phyloP scores from a whole-genome alignment of 352 stramenopile species.

The Albugo laibachii region DNA sequence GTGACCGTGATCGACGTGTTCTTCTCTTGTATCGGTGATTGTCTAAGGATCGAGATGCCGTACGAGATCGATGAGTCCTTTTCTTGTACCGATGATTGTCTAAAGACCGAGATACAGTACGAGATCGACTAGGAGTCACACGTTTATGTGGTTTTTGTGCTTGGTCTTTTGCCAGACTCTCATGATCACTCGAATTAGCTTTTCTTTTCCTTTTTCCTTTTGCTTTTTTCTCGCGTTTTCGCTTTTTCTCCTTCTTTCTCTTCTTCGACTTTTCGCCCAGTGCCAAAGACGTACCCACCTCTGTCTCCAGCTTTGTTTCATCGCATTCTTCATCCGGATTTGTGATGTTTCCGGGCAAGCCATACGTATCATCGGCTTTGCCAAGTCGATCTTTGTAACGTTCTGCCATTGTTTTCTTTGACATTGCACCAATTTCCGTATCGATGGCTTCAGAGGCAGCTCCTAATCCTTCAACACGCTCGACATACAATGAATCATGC shows the following conservation, averaged over 20 bases:
- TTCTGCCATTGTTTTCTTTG: slow-evolving; percentile 49
- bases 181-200: neutral
- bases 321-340: neutral
- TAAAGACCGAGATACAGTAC: too few relatives aligned
- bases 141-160: neutral
- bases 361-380: slow-evolving; percentile 37
- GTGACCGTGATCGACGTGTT: slow-evolving; percentile 6
- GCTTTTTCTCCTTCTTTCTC: slow-evolving; percentile 36
- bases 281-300: too few relatives aligned
- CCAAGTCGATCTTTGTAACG: slow-evolving; percentile 43
- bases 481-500: slow-evolving; percentile 36
- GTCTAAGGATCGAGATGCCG: too few relatives aligned
- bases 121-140: neutral
- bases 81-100: too few relatives aligned
- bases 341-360: slow-evolving; percentile 21
- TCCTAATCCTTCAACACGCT: slow-evolving; percentile 74
- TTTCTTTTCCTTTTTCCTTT: slow-evolving; percentile 16
- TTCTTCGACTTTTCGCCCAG: slow-evolving; percentile 34
- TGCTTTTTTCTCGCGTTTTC: slow-evolving; percentile 36
- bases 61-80: too few relatives aligned
- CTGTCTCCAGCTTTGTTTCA: slow-evolving; percentile 15
- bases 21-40: too few relatives aligned
- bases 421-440: slow-evolving; percentile 10
- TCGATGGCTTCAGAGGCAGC: slow-evolving; percentile 31
- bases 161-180: neutral